Evolutionary conservation across 805 yeast genomes (phyloP).

Genomic region (Myxozyma sirexii): DNA sequence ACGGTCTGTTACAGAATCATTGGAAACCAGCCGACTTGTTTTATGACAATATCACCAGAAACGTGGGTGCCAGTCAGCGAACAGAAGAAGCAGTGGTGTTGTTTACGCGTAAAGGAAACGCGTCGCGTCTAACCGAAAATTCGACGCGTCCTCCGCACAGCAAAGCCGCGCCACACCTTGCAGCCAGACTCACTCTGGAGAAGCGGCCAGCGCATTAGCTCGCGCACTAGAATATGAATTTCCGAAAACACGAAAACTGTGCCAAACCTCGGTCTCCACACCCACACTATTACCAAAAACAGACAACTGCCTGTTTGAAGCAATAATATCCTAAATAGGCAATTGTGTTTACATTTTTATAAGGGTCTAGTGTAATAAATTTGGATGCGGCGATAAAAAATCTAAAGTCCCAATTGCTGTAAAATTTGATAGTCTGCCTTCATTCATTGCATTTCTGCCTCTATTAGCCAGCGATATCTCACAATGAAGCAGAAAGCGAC

Average conservation of each 20-base stretch:
- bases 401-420: neutral
- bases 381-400: neutral
- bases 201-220: neutral
- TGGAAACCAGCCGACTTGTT: no score
- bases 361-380: neutral
- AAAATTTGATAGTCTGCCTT: neutral
- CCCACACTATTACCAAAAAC: no score
- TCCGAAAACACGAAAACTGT: neutral
- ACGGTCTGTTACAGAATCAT: no score
- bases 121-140: neutral
- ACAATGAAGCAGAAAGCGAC: constrained; percentile 14
- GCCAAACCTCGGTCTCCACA: no score
- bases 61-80: no score
- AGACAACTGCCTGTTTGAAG: no score
- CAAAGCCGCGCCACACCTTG: neutral
- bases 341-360: neutral
- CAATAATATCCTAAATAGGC: neutral
- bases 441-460: neutral
- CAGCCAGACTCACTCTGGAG: neutral
- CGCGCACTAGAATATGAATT: neutral
- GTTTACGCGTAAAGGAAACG: no score
- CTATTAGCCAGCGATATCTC: neutral
- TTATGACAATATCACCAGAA: no score
- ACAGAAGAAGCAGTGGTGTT: no score
- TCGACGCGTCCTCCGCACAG: neutral